A percentile compares a stretch with the other conserved stretches of the same genome.
phyloP scores from a whole-genome alignment of 2,329 filamentous ascomycete species.

The Botryosphaeria dothidea region DNA sequence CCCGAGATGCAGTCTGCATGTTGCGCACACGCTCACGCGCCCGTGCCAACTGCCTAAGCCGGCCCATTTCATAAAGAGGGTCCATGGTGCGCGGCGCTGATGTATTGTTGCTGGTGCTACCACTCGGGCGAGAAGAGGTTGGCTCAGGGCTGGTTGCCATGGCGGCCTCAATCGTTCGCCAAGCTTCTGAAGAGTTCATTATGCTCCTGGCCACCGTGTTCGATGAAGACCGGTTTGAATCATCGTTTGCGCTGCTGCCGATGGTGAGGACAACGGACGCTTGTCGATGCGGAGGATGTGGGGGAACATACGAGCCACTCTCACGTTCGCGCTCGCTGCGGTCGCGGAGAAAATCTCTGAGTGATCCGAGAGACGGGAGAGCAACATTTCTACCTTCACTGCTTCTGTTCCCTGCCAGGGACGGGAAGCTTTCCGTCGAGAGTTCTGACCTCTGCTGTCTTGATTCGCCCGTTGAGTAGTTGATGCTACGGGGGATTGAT shows the following conservation, averaged over 20 bases:
- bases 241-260: constrained; percentile 22
- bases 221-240: constrained; percentile 26
- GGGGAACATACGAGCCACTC: constrained; percentile 14
- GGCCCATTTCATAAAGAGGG: constrained; percentile 34
- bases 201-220: constrained; percentile 29
- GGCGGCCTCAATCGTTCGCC: constrained; percentile 51
- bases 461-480: constrained; percentile 32
- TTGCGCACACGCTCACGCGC: constrained; percentile 39
- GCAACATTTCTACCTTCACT: constrained; percentile 4
- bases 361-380: constrained; percentile 19
- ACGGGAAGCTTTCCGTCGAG: constrained; percentile 5
- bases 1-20: constrained; percentile 22
- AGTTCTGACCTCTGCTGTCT: background rate
- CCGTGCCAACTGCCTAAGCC: constrained; percentile 37
- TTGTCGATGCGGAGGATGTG: constrained; percentile 37
- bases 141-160: constrained; percentile 40
- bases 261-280: constrained; percentile 41
- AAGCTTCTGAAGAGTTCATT: constrained; percentile 41
- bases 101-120: background rate
- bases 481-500: constrained; percentile 41
- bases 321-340: constrained; percentile 12
- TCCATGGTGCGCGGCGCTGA: constrained; percentile 21
- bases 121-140: background rate
- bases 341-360: constrained; percentile 22
- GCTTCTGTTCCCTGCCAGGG: constrained; percentile 7